phyloP scores from a whole-genome alignment of 306 rosid species.

The Lithocarpus polystachyus region DNA sequence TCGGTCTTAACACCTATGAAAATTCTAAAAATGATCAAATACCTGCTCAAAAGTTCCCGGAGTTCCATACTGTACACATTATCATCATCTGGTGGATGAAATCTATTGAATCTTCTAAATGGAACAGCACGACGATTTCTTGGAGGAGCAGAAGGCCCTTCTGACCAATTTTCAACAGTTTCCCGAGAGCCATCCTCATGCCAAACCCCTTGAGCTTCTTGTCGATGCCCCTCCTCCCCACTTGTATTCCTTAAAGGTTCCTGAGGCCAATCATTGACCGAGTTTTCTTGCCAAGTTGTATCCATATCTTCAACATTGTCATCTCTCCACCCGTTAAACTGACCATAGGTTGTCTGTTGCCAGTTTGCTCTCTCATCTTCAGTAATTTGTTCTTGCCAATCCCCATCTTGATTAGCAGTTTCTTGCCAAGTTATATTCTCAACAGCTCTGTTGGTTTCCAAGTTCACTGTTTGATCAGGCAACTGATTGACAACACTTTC shows the following conservation, averaged over 20 bases:
- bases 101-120: conserved; percentile 73
- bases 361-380: conserved; percentile 67
- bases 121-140: conserved; percentile 79
- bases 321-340: conserved; percentile 64
- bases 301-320: conserved; percentile 39
- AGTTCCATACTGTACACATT: conserved; percentile 99
- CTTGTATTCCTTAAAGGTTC: conserved; percentile 53
- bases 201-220: conserved; percentile 68
- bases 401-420: conserved; percentile 49
- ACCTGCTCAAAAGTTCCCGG: conserved; percentile 99
- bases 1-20: conserved; percentile 14
- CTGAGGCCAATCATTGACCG: conserved; percentile 63
- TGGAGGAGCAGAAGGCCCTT: conserved; percentile 68
- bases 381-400: conserved; percentile 62
- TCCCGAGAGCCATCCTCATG: conserved; percentile 63
- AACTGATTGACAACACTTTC: conserved; percentile 47
- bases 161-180: conserved; percentile 74
- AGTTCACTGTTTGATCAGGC: conserved; percentile 50
- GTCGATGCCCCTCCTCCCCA: conserved; percentile 57
- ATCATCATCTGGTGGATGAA: conserved; percentile 97
- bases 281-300: conserved; percentile 45
- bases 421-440: conserved; percentile 71
- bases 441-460: conserved; percentile 43
- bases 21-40: conserved; percentile 20
- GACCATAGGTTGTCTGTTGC: conserved; percentile 59